phyloP scores from a whole-genome alignment of 164 flowering plant genomes.

The Euptelea pleiosperma region DNA sequence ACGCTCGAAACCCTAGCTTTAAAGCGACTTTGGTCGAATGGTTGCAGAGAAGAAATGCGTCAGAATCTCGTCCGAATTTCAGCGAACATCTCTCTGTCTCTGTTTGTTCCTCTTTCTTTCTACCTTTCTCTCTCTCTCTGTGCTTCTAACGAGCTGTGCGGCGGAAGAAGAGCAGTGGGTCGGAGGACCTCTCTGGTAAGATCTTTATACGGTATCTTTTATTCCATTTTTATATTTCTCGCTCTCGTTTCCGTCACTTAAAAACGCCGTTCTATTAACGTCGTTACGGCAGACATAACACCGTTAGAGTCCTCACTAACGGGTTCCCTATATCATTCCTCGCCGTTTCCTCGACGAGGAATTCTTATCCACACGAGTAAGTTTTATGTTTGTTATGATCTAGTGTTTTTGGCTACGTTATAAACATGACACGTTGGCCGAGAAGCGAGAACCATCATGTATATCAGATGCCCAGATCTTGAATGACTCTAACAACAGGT shows the following conservation, averaged over 20 bases:
- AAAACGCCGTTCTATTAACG: slow-evolving; percentile 37
- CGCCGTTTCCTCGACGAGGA: not conserved
- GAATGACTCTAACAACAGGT: too few species aligned
- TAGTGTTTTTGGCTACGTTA: too few species aligned
- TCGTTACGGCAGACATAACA: slow-evolving; percentile 38
- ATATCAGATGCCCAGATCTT: too few species aligned
- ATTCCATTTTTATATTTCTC: not conserved
- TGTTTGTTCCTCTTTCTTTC: slow-evolving; percentile 8
- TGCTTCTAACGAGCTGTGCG: slow-evolving; percentile 6
- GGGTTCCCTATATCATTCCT: not conserved
- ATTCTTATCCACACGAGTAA: not conserved
- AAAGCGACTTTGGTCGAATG: too few species aligned
- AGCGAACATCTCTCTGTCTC: slow-evolving; percentile 18
- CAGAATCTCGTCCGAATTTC: slow-evolving; percentile 17
- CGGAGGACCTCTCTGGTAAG: slow-evolving; percentile 4
- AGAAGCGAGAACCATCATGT: too few species aligned
- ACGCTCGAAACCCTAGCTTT: too few species aligned
- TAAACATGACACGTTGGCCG: too few species aligned
- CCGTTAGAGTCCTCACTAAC: slow-evolving; percentile 26
- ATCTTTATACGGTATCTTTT: slow-evolving; percentile 11
- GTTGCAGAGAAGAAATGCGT: slow-evolving; percentile 9
- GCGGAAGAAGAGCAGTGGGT: slow-evolving; percentile 15
- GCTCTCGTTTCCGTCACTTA: slow-evolving; percentile 17
- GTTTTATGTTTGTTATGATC: too few species aligned
- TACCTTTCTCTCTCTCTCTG: not conserved